These are phyloP conservation scores for Suhomyces atakaporum DNA, from an alignment of 1,139 yeast genomes.

Conservation along the genomic window DNA sequence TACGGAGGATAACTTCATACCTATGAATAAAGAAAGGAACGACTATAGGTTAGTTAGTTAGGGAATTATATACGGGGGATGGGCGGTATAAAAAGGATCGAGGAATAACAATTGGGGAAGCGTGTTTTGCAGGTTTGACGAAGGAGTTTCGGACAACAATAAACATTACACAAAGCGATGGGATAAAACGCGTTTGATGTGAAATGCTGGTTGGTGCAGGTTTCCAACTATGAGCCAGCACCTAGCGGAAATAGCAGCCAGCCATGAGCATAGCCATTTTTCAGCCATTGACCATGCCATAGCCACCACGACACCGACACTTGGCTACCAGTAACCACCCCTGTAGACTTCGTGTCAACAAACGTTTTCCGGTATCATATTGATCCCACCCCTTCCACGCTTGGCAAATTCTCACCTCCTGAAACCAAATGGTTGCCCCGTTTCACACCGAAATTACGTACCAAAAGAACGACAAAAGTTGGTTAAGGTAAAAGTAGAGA, in stretches of 20 bases:
- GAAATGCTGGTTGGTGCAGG: too few species aligned
- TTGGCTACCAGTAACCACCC: too few species aligned
- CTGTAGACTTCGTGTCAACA: too few species aligned
- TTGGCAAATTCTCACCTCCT: too few species aligned
- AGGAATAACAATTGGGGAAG: conserved; percentile 2
- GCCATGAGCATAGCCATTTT: too few species aligned
- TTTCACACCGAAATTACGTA: conserved; percentile 2
- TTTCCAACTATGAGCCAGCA: too few species aligned
- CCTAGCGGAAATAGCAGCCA: too few species aligned
- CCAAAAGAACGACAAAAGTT: conserved; percentile 9
- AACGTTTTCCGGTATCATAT: too few species aligned
- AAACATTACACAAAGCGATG: conserved; percentile 5
- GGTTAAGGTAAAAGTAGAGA: conserved; percentile 2
- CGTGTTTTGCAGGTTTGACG: conserved; percentile 5
- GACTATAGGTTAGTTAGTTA: conserved; percentile 18
- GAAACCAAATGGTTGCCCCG: too few species aligned
- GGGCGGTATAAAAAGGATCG: background rate
- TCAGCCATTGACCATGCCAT: too few species aligned
- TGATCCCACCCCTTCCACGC: too few species aligned
- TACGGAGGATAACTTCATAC: conserved; percentile 36
- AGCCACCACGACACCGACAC: too few species aligned
- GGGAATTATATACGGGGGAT: conserved; percentile 1
- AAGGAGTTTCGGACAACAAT: conserved; percentile 2
- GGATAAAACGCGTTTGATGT: background rate
- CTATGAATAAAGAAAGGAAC: conserved; percentile 17